Evolutionary conservation across 352 stramenopile genomes (phyloP).

Genomic region (Thraustochytrium sp.): DNA sequence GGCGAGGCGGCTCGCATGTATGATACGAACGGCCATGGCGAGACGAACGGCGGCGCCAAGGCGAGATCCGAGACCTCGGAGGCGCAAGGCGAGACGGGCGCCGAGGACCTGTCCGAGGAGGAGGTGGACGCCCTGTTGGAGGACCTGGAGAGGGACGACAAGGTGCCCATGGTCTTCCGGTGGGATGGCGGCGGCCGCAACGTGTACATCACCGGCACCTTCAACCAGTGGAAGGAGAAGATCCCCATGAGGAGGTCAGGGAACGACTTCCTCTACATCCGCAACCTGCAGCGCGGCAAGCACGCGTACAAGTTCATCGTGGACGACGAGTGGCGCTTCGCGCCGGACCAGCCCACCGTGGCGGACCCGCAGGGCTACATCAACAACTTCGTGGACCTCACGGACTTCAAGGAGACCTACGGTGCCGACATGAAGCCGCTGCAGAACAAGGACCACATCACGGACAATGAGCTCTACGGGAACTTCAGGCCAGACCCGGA

Average conservation of each 20-base stretch:
- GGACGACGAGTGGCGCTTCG: slow-evolving; percentile 97
- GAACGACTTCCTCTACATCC: slow-evolving; percentile 99
- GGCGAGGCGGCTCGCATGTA: no score
- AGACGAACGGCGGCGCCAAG: neutral
- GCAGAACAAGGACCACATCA: slow-evolving; percentile 59
- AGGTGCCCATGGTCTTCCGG: slow-evolving; percentile 71
- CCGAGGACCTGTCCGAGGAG: neutral
- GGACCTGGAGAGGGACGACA: slow-evolving; percentile 33
- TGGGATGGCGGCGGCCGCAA: slow-evolving; percentile 94
- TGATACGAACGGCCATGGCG: no score
- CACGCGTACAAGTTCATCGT: slow-evolving; percentile 99
- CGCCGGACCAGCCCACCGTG: slow-evolving; percentile 88
- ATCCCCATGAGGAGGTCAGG: slow-evolving; percentile 97
- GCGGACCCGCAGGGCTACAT: slow-evolving; percentile 97
- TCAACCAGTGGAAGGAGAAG: slow-evolving; percentile 97
- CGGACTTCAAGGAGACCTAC: slow-evolving; percentile 76
- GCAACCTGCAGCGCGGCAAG: slow-evolving; percentile 90
- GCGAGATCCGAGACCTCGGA: neutral
- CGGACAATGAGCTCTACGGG: slow-evolving; percentile 85
- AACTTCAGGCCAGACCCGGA: slow-evolving; percentile 90
- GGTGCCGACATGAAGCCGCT: slow-evolving; percentile 16
- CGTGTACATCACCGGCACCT: slow-evolving; percentile 98
- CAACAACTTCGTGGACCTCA: slow-evolving; percentile 99
- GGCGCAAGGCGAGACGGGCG: neutral
- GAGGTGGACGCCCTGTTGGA: slow-evolving; percentile 6